Percentiles rank a stretch among this genome's conserved stretches.
phyloP scores from a whole-genome alignment of 192 early-diverging fungal genomes.

The Spizellomyces sp. region DNA sequence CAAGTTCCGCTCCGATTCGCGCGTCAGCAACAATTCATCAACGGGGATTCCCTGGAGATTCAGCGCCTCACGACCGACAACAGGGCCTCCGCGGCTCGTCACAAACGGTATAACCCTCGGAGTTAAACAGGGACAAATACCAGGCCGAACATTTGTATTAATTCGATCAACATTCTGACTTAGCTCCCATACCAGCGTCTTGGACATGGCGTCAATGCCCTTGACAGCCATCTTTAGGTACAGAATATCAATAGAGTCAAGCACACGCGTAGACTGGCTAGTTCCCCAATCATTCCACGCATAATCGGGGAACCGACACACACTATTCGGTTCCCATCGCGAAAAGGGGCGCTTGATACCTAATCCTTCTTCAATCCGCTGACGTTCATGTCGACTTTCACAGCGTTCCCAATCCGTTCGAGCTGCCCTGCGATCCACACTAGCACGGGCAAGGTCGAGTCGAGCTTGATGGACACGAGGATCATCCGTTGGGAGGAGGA shows the following conservation, averaged over 20 bases:
- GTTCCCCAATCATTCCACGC: conserved; percentile 46
- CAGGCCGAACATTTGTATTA: conserved; percentile 17
- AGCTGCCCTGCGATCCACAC: conserved; percentile 1
- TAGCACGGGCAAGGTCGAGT: conserved; percentile 21
- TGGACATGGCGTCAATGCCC: conserved; percentile 41
- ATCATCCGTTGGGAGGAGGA: conserved; percentile 45
- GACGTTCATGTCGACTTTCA: conserved; percentile 42
- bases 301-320: conserved; percentile 33
- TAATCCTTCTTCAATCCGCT: conserved; percentile 39
- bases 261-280: conserved; percentile 45
- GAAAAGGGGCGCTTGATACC: conserved; percentile 45
- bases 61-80: conserved; percentile 45
- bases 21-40: conserved; percentile 45
- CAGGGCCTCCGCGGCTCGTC: conserved; percentile 49
- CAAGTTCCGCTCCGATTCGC: conserved; percentile 45
- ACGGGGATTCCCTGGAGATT: conserved; percentile 47
- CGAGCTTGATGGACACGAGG: conserved; percentile 44
- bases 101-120: conserved; percentile 49
- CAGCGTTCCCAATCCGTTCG: conserved; percentile 46
- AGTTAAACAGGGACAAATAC: conserved; percentile 47
- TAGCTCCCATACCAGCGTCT: conserved; percentile 52
- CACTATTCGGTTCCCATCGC: conserved; percentile 45
- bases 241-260: conserved; percentile 50
- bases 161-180: conserved; percentile 51
- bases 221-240: conserved; percentile 36